phyloP scores from a whole-genome alignment of 2,329 filamentous ascomycete genomes.

The Rutstroemia sydowiana region DNA sequence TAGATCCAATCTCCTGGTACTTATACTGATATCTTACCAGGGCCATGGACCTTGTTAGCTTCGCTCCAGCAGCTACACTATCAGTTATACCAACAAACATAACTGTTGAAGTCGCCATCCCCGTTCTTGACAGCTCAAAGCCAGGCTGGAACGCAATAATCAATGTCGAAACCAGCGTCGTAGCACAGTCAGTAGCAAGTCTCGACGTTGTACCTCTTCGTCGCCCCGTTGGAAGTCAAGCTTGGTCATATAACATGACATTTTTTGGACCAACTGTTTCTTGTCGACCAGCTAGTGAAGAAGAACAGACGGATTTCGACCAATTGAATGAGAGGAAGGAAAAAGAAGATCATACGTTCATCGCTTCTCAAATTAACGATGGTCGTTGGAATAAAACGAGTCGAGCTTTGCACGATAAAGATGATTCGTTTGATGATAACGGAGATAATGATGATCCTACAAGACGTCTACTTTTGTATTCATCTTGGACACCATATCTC shows the following conservation, averaged over 20 bases:
- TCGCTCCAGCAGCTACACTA: slow-evolving; percentile 3
- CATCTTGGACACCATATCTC: no score
- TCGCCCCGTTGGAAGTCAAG: slow-evolving; percentile 2
- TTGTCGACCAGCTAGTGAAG: slow-evolving; percentile 6
- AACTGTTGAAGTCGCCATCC: neutral
- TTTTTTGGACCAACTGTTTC: slow-evolving; percentile 16
- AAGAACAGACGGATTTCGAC: slow-evolving; percentile 7
- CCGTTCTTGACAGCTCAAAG: neutral
- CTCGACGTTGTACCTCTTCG: slow-evolving; percentile 3
- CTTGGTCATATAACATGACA: slow-evolving; percentile 13
- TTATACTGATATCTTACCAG: no score
- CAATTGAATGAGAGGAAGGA: neutral
- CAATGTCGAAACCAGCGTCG: slow-evolving; percentile 1
- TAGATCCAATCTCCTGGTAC: no score
- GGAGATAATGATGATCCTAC: no score
- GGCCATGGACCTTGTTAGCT: neutral
- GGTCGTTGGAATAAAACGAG: no score
- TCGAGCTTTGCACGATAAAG: no score
- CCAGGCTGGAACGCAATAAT: neutral
- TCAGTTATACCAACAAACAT: neutral
- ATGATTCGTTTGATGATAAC: no score
- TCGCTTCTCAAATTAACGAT: neutral
- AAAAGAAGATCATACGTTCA: neutral
- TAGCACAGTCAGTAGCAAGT: neutral
- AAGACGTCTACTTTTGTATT: no score